Evolutionary conservation across 257 asterid species (phyloP), one percentile per base, ranked within the genome.

Genomic region (Buddleja alternifolia): DNA sequence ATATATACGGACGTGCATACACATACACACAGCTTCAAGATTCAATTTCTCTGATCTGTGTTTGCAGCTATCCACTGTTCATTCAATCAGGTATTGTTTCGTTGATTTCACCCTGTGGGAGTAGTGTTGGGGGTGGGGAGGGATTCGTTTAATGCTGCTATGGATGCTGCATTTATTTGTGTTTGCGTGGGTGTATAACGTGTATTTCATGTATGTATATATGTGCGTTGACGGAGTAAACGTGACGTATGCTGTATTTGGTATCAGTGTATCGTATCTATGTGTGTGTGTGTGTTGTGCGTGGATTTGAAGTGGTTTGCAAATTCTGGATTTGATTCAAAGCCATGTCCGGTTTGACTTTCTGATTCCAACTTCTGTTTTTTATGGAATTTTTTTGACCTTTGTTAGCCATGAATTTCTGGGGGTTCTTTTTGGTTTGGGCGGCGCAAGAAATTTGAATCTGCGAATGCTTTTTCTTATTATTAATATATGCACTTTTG

Each of bases 1-100:
- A 60, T 69, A 19, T 66, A 55, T 60, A 14, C 41, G 29, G 55
- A 60, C 54, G 62, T 16, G 48, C 66, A 68, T 69, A 72, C 76
- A 37, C 63, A 67, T 37, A 57, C 60, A 29, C 59, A 67, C 48
- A 57, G 56, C 61, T 41, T 48, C 60, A 47, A 44, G 71, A 66
- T 76, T 77, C 78, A 54, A 69, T 74, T 72, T 67, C 63, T 50
- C 75, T 76, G 79, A 73, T 80, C 85, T 56, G 59, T 64, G 41
- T 72, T 66, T 52, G 34, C 54, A 46, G 60, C 70, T 66, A 65
- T 15, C 56, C 25, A 48, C 77, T 51, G 57, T 70, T 54, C 47
- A 19, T 46, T 74, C 32, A 48, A 64, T 63, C 76, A 67, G 84
- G 87, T 82, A 82, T n/a, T 42, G 2, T n/a, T 24, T 16, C 50